phyloP scores from a whole-genome alignment of 2,329 filamentous ascomycete genomes.

The Fusarium sp. region DNA sequence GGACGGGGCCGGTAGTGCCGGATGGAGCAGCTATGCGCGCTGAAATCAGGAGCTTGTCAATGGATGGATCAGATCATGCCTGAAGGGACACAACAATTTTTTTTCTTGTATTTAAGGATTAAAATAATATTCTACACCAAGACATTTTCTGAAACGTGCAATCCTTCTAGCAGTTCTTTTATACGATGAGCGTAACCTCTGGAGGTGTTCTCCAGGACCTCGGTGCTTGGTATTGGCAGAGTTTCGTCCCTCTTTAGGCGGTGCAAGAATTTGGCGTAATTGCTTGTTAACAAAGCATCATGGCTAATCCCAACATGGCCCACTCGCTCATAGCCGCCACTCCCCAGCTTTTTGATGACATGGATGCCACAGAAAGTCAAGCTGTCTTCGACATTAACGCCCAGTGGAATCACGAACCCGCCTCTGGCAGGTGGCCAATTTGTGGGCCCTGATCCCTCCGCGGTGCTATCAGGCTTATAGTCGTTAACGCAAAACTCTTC shows the following conservation, averaged over 20 bases:
- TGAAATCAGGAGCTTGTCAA: neutral
- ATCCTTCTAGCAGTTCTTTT: neutral
- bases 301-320: neutral
- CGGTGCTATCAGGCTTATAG: neutral
- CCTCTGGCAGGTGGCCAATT: accelerated
- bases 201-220: accelerated
- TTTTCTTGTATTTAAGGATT: neutral
- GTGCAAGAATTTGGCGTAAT: accelerated
- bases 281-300: neutral
- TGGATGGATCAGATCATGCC: accelerated
- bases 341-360: neutral
- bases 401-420: neutral
- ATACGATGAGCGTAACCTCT: neutral
- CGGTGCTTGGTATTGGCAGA: accelerated
- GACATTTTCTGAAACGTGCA: neutral
- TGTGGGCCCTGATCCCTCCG: accelerated
- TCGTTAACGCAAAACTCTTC: neutral
- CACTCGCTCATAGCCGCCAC: neutral
- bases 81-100: accelerated
- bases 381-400: neutral
- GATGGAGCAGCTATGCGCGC: neutral
- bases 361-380: neutral
- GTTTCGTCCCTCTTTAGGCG: accelerated
- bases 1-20: accelerated
- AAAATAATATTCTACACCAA: neutral